These are phyloP conservation scores for Talaromyces albobiverticillius DNA, from an alignment of 2,329 filamentous ascomycete species.

Conservation along the genomic window DNA sequence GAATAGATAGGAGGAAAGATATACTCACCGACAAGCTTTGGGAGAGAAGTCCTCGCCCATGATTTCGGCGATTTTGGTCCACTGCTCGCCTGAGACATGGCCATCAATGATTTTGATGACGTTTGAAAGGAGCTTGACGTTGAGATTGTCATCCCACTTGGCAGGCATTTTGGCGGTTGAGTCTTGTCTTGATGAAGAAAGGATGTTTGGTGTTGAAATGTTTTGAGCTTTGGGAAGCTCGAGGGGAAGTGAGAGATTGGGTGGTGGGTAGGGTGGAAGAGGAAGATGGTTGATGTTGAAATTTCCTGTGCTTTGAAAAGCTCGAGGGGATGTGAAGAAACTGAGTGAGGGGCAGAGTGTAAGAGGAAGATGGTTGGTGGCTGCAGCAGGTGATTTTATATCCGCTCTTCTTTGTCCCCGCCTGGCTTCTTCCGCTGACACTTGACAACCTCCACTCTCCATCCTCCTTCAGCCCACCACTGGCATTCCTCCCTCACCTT, in stretches of 20 bases:
- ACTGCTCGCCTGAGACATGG: not conserved
- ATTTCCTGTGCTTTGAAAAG: too few relatives aligned
- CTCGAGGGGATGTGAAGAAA: too few relatives aligned
- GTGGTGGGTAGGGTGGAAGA: not conserved
- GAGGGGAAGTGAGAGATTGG: not conserved
- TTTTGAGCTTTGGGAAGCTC: not conserved
- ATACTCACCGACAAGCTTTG: slow-evolving; percentile 4
- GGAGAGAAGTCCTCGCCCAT: not conserved
- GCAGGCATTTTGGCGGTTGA: not conserved
- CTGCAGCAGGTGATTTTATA: too few relatives aligned
- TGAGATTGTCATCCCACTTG: not conserved
- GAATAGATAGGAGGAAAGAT: not conserved
- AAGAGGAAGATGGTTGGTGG: too few relatives aligned
- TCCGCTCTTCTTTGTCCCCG: too few relatives aligned
- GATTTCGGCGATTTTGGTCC: not conserved
- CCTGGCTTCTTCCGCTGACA: too few relatives aligned
- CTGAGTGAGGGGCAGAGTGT: too few relatives aligned
- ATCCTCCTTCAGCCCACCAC: too few relatives aligned
- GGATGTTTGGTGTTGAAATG: too few relatives aligned
- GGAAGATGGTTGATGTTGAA: too few relatives aligned
- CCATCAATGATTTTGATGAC: slow-evolving; percentile 2
- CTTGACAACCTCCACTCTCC: too few relatives aligned
- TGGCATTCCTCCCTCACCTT: too few relatives aligned
- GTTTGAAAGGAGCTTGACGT: not conserved
- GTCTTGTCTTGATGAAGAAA: not conserved